phyloP scores from a whole-genome alignment of 768 basidiomycete species.

The Kwoniella europaea region DNA sequence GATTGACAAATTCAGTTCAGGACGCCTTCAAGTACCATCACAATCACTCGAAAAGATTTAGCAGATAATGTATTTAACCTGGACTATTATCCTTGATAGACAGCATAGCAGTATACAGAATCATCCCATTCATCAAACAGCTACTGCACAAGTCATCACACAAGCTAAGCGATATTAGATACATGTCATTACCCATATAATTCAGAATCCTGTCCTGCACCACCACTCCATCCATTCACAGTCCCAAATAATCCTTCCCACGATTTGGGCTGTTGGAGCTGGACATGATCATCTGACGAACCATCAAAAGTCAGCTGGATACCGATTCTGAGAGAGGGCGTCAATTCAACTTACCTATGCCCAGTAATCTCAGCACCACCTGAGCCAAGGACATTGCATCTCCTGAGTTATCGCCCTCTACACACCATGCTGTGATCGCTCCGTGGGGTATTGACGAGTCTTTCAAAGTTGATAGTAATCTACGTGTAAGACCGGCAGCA shows the following conservation, averaged over 20 bases:
- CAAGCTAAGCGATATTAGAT: background rate
- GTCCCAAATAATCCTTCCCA: constrained; percentile 51
- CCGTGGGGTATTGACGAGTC: constrained; percentile 63
- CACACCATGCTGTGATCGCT: constrained; percentile 72
- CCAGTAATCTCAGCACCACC: constrained; percentile 25
- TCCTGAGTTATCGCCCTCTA: constrained; percentile 79
- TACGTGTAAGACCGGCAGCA: constrained; percentile 73
- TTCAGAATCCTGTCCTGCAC: constrained; percentile 41
- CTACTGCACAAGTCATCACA: too few species aligned
- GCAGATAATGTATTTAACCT: background rate
- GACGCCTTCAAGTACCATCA: too few species aligned
- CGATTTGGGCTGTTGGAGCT: constrained; percentile 39
- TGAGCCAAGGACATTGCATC: constrained; percentile 63
- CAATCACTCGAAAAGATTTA: background rate
- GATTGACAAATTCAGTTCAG: too few species aligned
- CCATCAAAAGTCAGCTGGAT: background rate
- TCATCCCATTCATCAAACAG: too few species aligned
- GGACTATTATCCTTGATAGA: too few species aligned
- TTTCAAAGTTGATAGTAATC: constrained; percentile 69
- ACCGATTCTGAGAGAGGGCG: background rate
- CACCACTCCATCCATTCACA: constrained; percentile 50
- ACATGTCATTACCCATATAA: constrained; percentile 41
- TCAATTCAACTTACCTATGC: constrained; percentile 21
- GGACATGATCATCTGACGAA: constrained; percentile 18
- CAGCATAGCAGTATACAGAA: too few species aligned